These are phyloP conservation scores for Ophiocordyceps sinensis DNA, from an alignment of 2,329 filamentous ascomycete genomes.

Conservation along the genomic window DNA sequence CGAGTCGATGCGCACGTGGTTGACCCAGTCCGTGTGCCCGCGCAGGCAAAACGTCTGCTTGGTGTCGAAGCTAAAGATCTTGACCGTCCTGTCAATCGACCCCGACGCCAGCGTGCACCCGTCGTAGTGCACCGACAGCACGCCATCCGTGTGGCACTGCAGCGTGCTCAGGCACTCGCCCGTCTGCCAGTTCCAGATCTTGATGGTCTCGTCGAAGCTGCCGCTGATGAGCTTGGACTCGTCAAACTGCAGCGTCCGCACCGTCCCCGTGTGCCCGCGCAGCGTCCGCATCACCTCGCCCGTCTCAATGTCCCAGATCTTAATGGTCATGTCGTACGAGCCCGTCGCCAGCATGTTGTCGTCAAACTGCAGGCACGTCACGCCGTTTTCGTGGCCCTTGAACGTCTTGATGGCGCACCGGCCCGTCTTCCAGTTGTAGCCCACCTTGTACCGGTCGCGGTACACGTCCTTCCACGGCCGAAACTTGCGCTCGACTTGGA, in stretches of 20 bases:
- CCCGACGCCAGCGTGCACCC: slow-evolving; percentile 74
- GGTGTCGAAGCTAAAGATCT: slow-evolving; percentile 83
- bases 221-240: slow-evolving; percentile 84
- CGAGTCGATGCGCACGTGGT: slow-evolving; percentile 79
- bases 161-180: slow-evolving; percentile 76
- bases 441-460: slow-evolving; percentile 86
- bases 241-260: slow-evolving; percentile 85
- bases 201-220: slow-evolving; percentile 73
- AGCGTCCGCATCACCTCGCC: slow-evolving; percentile 78
- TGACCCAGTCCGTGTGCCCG: slow-evolving; percentile 90
- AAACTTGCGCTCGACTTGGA: slow-evolving; percentile 31
- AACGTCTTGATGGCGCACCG: slow-evolving; percentile 75
- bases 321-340: slow-evolving; percentile 88
- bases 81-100: slow-evolving; percentile 78
- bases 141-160: slow-evolving; percentile 62
- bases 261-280: slow-evolving; percentile 65
- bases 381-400: slow-evolving; percentile 71
- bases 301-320: slow-evolving; percentile 89
- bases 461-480: slow-evolving; percentile 94
- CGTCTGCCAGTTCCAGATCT: slow-evolving; percentile 94
- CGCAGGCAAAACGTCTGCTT: slow-evolving; percentile 67
- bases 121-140: slow-evolving; percentile 81
- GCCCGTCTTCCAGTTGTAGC: slow-evolving; percentile 95
- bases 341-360: slow-evolving; percentile 86
- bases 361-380: slow-evolving; percentile 45